Evolutionary conservation across 2,329 filamentous ascomycete species (phyloP), one percentile per base, ranked within the genome.

Genomic region (Plenodomus lindquistii): DNA sequence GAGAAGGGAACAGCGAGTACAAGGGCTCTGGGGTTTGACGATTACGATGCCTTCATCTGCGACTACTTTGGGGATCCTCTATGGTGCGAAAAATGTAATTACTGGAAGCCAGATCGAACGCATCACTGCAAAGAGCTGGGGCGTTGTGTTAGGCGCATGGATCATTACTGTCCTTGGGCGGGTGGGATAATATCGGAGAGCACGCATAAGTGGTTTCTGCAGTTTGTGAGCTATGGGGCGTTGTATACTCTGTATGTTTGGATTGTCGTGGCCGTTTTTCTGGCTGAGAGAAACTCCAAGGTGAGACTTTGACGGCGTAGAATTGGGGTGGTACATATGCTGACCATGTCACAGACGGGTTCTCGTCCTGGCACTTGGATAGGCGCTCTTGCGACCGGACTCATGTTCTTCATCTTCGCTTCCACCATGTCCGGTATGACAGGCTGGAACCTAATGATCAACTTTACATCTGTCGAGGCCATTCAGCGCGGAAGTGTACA

Each of bases 91-190:
- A 82, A 84, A 43, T 99, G 93, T 69, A 83, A 83, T 46, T 89
- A 87, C 56, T 96, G 89, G 84, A 97, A 97, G 71, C 85, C 88
- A 0, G 93, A 97, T 65, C 82, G 93, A 3, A 83, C 88, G 2
- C 91, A 96, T 68, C 93, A 97, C 72, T 95, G 88, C 65, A 86
- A 86, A 43, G 89, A 96, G 66, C 77, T 94, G 11, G 84, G 84
- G 41, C 81, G 91, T 37, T 97, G 93, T 65, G 88, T 96, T 18
- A 77, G 82, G 35, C 94, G 94, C 64, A 94, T 97, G 88, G 93
- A 97, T 55, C 93, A 97, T 67, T 94, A 92, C 63, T 99, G 94
- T 65, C 94, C 93, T 0, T 97, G 85, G 84, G 92, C 96, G n/a
- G 93, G 93, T 3, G 94, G 93, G 18, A 89, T 96, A 57, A 86